Evolutionary conservation across 2,329 filamentous ascomycete genomes (phyloP).

Genomic region (Aureobasidium uvarum): DNA sequence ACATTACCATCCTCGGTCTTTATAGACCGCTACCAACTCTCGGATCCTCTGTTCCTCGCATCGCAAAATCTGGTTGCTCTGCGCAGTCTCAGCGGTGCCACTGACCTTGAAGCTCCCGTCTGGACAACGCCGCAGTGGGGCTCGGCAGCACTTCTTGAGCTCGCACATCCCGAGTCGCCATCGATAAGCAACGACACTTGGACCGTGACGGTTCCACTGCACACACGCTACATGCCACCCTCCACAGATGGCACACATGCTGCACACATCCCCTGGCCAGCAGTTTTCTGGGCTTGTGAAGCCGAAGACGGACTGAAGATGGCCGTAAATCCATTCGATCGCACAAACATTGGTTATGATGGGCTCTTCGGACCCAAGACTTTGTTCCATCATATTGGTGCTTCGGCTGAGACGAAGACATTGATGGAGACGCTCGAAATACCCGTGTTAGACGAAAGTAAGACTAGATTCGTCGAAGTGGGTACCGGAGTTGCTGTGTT

Average conservation of each 20-base stretch:
- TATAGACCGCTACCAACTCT: constrained; percentile 82
- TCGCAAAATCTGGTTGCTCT: constrained; percentile 75
- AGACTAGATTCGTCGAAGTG: constrained; percentile 41
- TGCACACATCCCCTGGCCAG: constrained; percentile 71
- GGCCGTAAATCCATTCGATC: constrained; percentile 77
- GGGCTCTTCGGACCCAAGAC: constrained; percentile 72
- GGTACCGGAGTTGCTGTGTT: constrained; percentile 47
- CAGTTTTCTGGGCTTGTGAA: constrained; percentile 86
- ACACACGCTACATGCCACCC: constrained; percentile 77
- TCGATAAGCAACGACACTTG: constrained; percentile 42
- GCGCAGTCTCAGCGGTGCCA: constrained; percentile 67
- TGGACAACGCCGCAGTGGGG: constrained; percentile 79
- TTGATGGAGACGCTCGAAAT: constrained; percentile 38
- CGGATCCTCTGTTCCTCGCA: constrained; percentile 69
- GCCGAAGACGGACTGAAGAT: constrained; percentile 66
- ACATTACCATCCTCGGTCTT: constrained; percentile 81
- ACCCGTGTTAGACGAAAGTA: constrained; percentile 44
- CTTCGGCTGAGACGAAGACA: constrained; percentile 30
- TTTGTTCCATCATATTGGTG: constrained; percentile 71
- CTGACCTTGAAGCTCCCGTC: constrained; percentile 86
- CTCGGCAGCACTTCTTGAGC: constrained; percentile 70
- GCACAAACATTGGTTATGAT: constrained; percentile 82
- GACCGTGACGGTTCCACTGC: constrained; percentile 73
- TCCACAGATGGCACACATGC: constrained; percentile 33
- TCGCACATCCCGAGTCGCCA: constrained; percentile 55